Base-by-base conservation (phyloP, 2,329 filamentous ascomycete species). In the Nigrograna mackinnonii region DNA sequence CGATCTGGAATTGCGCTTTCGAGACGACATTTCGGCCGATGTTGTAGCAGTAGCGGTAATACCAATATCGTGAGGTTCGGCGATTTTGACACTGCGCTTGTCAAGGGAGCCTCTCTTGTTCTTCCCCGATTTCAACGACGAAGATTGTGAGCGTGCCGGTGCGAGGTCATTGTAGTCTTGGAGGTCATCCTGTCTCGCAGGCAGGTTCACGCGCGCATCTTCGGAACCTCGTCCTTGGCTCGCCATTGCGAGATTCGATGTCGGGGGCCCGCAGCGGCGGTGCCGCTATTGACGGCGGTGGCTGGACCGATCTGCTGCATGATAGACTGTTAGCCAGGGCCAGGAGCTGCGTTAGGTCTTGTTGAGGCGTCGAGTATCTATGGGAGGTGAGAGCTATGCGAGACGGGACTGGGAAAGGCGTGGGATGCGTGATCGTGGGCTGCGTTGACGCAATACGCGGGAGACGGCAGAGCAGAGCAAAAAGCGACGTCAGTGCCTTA, bases 361-460 rank as follows among this genome's bases (percentile, higher is more conserved):
- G 9, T 17, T 4, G 28, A 6, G 3, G 28, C 22, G 5, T 6
- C 18, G 16, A 30, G 5, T n/a, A 30, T 11, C 13, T 31, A 9
- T 11, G 17, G n/a, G 36, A n/a, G 24, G 17, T 13, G 22, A 7
- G 24, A 18, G 11, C 21, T 4, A 4, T 24, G 21, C 26, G 37
- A 20, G 22, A 30, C 19, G 13, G 16, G 33, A 19, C 11, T 37
- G 21, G 32, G 5, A 13, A n/a, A 31, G 28, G 35, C 13, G 41
- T 20, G 12, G 22, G 24, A 41, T 11, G 20, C 44, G 44, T 43
- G 44, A 38, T 46, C 22, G 22, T 26, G 33, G 17, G 44, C 22
- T n/a, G 5, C 14, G 39, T 46, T 46, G 44, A 46, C 44, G 44
- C 40, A 11, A 42, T 42, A 28, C 31, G 16, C 16, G 16, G 31